Evolutionary conservation across 345 rosid species (phyloP).

Genomic region (Ailanthus altissimus): DNA sequence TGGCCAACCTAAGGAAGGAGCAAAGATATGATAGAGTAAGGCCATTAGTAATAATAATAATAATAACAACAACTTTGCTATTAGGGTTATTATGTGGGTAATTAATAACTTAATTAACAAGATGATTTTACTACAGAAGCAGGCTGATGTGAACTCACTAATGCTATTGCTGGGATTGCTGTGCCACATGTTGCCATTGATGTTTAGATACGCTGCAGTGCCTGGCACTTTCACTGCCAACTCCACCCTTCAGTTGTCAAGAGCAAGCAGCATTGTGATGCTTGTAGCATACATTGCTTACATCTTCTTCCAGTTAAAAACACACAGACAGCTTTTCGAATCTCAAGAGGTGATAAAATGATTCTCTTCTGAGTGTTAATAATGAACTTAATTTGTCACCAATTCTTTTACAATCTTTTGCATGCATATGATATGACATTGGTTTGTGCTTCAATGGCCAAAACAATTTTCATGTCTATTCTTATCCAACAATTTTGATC

Average conservation of each 20-base stretch:
- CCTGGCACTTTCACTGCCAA: conserved; percentile 31
- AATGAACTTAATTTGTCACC: no score
- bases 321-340: conserved; percentile 64
- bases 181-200: conserved; percentile 75
- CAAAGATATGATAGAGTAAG: conserved; percentile 80
- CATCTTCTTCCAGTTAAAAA: conserved; percentile 82
- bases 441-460: no score
- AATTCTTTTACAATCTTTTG: no score
- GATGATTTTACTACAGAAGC: no score
- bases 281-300: conserved; percentile 74
- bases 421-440: no score
- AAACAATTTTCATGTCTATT: no score
- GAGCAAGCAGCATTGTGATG: conserved; percentile 86
- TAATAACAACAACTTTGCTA: background rate
- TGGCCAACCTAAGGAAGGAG: conserved; percentile 72
- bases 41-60: no score
- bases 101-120: no score
- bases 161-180: conserved; percentile 70
- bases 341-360: conserved; percentile 48
- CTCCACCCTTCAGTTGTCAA: conserved; percentile 56
- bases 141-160: conserved; percentile 77
- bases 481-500: background rate
- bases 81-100: background rate
- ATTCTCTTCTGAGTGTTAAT: no score
- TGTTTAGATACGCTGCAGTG: conserved; percentile 48